phyloP scores from a whole-genome alignment of 2,329 filamentous ascomycete species.

The Cercospora zeae-maydis region DNA sequence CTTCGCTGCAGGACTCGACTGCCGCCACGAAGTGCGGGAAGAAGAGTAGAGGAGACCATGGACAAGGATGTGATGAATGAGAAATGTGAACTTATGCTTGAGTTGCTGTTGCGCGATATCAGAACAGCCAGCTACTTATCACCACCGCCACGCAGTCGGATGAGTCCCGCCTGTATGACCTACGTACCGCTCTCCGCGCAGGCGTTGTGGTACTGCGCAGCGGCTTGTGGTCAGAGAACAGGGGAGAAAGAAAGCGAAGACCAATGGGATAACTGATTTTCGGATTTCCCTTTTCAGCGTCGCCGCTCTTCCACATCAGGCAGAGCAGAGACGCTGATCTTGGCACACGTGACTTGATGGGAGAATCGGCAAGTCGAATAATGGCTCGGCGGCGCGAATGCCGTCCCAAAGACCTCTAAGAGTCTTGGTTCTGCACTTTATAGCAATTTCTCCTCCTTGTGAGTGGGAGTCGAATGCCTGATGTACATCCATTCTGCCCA shows the following conservation, averaged over 20 bases:
- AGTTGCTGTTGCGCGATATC: neutral
- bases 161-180: neutral
- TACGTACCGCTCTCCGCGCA: neutral
- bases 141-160: neutral
- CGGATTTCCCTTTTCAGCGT: neutral
- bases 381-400: neutral
- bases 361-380: neutral
- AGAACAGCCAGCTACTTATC: neutral
- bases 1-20: neutral
- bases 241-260: neutral
- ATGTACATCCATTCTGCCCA: too few relatives aligned
- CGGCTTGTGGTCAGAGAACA: neutral
- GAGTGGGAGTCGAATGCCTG: too few relatives aligned
- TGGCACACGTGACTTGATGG: neutral
- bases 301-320: neutral
- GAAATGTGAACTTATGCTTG: neutral
- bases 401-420: neutral
- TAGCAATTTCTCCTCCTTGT: too few relatives aligned
- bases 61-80: neutral
- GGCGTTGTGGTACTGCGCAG: neutral
- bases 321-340: neutral
- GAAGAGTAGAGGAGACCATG: slow-evolving; percentile 13
- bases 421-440: too few relatives aligned
- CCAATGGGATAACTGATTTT: neutral
- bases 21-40: slow-evolving; percentile 12